Evolutionary conservation across 176 grass and related monocot species (phyloP).

Genomic region (Avena sativa): DNA sequence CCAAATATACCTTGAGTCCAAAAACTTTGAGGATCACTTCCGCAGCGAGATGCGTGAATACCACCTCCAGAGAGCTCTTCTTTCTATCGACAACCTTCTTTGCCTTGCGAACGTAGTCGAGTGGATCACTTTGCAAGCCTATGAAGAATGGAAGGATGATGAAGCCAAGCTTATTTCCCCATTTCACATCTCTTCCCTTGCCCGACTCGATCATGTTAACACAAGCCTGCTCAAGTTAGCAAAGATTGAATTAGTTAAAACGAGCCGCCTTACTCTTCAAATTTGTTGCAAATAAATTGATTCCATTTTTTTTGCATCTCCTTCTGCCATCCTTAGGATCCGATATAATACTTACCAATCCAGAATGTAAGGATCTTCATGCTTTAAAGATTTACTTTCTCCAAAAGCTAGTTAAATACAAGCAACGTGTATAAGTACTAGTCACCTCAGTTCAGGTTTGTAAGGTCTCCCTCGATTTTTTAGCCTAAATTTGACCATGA

Average conservation of each 20-base stretch:
- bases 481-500: too few species aligned
- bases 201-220: slow-evolving; percentile 60
- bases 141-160: slow-evolving; percentile 64
- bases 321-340: too few species aligned
- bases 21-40: slow-evolving; percentile 64
- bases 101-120: slow-evolving; percentile 76
- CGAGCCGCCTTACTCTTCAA: too few species aligned
- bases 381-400: too few species aligned
- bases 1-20: slow-evolving; percentile 53
- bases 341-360: too few species aligned
- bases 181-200: slow-evolving; percentile 51
- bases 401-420: too few species aligned
- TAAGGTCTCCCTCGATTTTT: too few species aligned
- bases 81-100: slow-evolving; percentile 67
- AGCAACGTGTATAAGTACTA: too few species aligned
- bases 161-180: slow-evolving; percentile 75
- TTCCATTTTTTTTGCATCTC: too few species aligned
- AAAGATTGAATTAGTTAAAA: not conserved
- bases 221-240: slow-evolving; percentile 52
- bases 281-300: not conserved
- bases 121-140: slow-evolving; percentile 50
- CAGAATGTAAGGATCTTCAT: too few species aligned
- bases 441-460: too few species aligned
- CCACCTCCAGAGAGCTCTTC: slow-evolving; percentile 75
- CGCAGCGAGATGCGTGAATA: slow-evolving; percentile 63